Evolutionary conservation across 768 basidiomycete genomes (phyloP), one percentile per base, ranked within the genome.

Genomic region (Lactarius psammicola): DNA sequence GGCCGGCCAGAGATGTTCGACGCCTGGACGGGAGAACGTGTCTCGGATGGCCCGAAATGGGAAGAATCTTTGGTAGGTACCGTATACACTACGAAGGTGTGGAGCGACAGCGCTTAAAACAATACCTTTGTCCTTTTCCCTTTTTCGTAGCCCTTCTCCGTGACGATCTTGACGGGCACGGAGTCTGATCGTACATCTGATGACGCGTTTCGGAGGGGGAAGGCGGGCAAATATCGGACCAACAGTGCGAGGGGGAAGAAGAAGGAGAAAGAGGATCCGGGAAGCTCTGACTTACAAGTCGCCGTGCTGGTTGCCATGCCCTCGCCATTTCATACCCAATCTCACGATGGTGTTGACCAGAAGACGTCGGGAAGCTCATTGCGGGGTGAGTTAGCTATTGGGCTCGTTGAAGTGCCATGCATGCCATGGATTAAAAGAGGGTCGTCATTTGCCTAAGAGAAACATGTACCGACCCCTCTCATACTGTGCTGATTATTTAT

Each of bases 291-390:
- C 15, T 34, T 70, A 26, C 68, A 63, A 31, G 59, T 66, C 31
- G 68, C 69, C 26, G 59, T 70, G 40, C 42, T 70, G 30, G 59
- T 70, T 20, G 64, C 62, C 28, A 70, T 70, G 69, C 69, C 69
- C n/a, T 66, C 69, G 18, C 62, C 59, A 6, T n/a, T 5, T 4
- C 61, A 18, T 15, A 11, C 34, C 7, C 54, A 40, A 17, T 23
- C 9, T 18, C 42, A 42, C 18, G 38, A 46, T 3, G 33, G 34
- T 2, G 34, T 38, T 34, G 6, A 11, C 36, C n/a, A 11, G 23
- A 44, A 20, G 34, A 6, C 18, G 8, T 23, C 18, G 15, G 56
- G 18, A 7, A 3, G 42, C 36, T 15, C 34, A 30, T 38, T 62
- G n/a, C 44, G n/a, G 26, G 46, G 31, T 15, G 68, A 67, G 44